Base-by-base conservation (phyloP, 129 eudicot genomes). In the Ambrosia trifida region DNA sequence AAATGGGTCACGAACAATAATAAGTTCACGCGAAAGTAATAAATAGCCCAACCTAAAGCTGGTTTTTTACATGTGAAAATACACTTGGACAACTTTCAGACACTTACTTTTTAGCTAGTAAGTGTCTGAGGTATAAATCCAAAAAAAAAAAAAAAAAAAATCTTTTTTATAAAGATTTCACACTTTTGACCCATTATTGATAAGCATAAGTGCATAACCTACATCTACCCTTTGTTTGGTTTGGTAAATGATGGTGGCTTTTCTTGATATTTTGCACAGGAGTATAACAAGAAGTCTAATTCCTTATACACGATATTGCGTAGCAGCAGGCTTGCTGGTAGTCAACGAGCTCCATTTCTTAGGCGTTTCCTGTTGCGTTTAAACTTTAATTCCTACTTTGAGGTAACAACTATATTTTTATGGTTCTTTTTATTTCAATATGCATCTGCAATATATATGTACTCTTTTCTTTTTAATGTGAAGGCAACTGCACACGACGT, bases 321-420 rank as follows among this genome's bases (percentile, higher is more conserved):
- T 7, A 94, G 99, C 68, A 94, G 97, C 83, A 84, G 97, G 82
- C 95, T 94, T 62, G 99, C 97, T 47, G 99, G 99, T 46, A 94
- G 99, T 81, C 99, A 94, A 70, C 83, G 99, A 64, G 97, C 99
- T 74, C 97, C 99, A 33, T 94, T 90, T 54, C 86, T 94, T 50
- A 85, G 99, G 84, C 93, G 96, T 47, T 94, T 94, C 63, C 96
- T 94, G 76, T 81, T 94, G 78, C 89, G 99, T 5, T 88, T 94
- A 53, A 94, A 94, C 79, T 94, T 80, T 67, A 94, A 94, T 81
- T 90, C 93, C 65, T 94, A 85, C 80, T 94, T 89, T 83, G 98
- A 94, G 98, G 98, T 94, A 84, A 53, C 67, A 72, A 51, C 38
- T 62, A 7, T 8, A 56, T 24, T 13, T 0, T 70, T 68, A 8